Evolutionary conservation across 2,329 filamentous ascomycete genomes (phyloP), one percentile per base, ranked within the genome.

Genomic region (Fusarium graminum): DNA sequence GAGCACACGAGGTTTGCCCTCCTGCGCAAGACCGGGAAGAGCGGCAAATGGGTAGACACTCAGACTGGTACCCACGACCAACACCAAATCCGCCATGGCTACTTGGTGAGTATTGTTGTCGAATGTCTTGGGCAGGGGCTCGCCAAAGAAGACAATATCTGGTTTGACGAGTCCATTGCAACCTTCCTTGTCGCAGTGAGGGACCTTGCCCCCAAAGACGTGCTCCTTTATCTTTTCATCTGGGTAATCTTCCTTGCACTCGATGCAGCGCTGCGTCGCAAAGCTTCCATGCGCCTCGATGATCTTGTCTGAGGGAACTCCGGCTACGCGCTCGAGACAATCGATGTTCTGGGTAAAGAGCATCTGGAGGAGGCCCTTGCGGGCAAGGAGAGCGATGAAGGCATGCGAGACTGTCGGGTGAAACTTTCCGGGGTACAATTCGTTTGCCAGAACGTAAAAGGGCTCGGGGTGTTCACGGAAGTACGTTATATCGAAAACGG

Each of bases 331-430:
- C 79, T 99, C 95, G 13, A 99, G 85, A 73, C 93, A 97, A 80
- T 99, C 95, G 69, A 99, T 98, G 74, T 99, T 99, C 75, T 99
- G 95, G 0, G 95, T 97, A 78, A 98, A 99, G 52, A 95, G 86
- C 82, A 93, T 95, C 68, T 90, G 81, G 25, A 99, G 81, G 39
- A 94, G 81, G 6, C 87, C 88, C 79, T 96, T 97, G 61, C 89
- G 82, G 57, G 94, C 86, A 16, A 98, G 87, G 25, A 99, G 82
- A 14, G 88, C 85, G 72, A 99, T 89, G 78, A 99, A 99, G 34
- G 88, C 90, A 79, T 99, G 95, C 3, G 93, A 91, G 53, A 98
- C 83, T 2, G 95, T 99, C 1, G 95, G 95, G 53, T 90, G 85
- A 80, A 92, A 97, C 72, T 90, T 91, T 17, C 94, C 94, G 0